Percentiles rank a stretch among this genome's conserved stretches.
phyloP scores from a whole-genome alignment of 2,329 filamentous ascomycete genomes.

The Trichoderma brevicompactum region DNA sequence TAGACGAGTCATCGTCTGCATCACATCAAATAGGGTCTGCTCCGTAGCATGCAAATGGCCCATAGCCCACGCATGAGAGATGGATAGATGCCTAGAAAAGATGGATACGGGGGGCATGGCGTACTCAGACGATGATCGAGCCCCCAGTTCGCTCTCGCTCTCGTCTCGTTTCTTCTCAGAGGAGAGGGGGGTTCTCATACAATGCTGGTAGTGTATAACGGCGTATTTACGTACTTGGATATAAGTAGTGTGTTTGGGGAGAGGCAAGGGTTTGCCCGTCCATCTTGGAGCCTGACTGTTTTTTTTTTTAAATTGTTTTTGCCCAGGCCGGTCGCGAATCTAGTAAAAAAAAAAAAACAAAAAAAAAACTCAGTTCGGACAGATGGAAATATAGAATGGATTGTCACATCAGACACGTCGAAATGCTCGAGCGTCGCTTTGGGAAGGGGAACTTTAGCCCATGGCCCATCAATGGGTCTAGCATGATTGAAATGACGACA shows the following conservation, averaged over 20 bases:
- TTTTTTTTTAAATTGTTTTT: neutral
- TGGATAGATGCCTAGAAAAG: conserved; percentile 7
- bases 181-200: neutral
- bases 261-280: neutral
- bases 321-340: neutral
- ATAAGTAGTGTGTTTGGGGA: no score
- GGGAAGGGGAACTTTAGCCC: neutral
- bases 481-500: conserved; percentile 8
- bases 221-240: neutral
- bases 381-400: neutral
- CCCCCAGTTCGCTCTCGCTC: neutral
- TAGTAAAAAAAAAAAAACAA: no score
- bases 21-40: neutral
- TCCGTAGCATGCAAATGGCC: conserved; percentile 1
- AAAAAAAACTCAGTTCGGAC: neutral
- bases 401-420: neutral
- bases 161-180: neutral
- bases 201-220: neutral
- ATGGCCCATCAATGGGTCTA: neutral
- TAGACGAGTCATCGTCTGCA: conserved; percentile 2
- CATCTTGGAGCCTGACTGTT: neutral
- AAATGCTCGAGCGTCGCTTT: neutral
- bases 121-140: neutral
- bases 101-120: neutral
- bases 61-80: neutral